Conservation (phyloP, 164 flowering plant species). For the Vitis amurensis region DNA sequence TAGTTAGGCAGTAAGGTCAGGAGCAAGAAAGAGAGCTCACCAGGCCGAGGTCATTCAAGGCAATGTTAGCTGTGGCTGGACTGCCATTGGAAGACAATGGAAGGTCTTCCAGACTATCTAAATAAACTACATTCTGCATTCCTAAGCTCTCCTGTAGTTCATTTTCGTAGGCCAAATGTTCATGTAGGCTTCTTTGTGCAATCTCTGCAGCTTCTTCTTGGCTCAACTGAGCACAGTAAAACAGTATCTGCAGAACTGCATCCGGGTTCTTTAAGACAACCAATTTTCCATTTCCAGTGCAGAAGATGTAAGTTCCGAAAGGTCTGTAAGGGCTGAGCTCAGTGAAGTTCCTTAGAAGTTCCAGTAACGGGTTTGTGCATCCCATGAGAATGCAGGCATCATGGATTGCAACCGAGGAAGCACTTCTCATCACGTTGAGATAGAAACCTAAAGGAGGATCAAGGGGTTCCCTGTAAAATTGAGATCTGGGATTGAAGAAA, state of each 20-base stretch:
- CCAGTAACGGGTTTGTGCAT: constrained; percentile 49
- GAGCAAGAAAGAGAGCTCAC: background rate
- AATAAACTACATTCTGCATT: background rate
- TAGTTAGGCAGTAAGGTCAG: no score
- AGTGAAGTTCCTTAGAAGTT: constrained; percentile 46
- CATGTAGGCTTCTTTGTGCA: background rate
- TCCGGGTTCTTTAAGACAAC: constrained; percentile 12
- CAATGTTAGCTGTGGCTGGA: background rate
- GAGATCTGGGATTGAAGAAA: constrained; percentile 35
- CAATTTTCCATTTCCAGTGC: constrained; percentile 43
- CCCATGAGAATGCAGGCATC: constrained; percentile 66
- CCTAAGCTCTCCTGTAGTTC: background rate
- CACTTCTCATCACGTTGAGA: constrained; percentile 43
- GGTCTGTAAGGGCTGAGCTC: constrained; percentile 78
- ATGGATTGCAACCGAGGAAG: constrained; percentile 48
- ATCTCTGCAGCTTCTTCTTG: background rate
- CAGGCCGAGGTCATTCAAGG: background rate
- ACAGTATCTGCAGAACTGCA: constrained; percentile 5
- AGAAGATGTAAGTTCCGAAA: constrained; percentile 69
- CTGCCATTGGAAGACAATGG: background rate
- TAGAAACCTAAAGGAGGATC: constrained; percentile 22
- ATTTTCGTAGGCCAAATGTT: background rate
- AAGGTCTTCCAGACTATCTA: background rate
- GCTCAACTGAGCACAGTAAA: background rate
- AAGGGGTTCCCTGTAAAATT: constrained; percentile 4